Evolutionary conservation across 495 filamentous ascomycete genomes (phyloP).

Genomic region (Xylaria cubensis): DNA sequence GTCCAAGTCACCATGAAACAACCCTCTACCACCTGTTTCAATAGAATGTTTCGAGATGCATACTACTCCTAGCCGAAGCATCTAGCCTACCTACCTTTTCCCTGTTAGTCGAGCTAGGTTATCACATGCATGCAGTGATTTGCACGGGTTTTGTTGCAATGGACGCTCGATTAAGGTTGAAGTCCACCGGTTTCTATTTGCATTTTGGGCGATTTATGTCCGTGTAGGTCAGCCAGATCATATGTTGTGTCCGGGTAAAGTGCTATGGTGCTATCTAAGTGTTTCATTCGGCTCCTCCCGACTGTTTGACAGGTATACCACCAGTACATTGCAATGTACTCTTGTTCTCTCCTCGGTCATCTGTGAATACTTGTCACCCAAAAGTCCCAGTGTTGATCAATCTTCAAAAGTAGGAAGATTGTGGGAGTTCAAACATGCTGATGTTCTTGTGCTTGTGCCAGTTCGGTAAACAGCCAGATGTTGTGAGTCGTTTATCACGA

Average conservation of each 20-base stretch:
- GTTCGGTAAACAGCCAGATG: neutral
- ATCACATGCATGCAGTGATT: constrained; percentile 18
- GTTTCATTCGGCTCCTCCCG: constrained; percentile 15
- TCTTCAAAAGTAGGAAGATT: constrained; percentile 19
- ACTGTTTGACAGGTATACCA: neutral
- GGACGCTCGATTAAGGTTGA: neutral
- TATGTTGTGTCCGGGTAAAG: constrained; percentile 10
- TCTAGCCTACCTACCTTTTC: neutral
- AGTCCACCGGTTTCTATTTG: neutral
- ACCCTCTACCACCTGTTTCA: constrained; percentile 18
- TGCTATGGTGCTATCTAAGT: neutral
- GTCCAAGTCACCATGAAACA: constrained; percentile 16
- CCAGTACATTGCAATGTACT: neutral
- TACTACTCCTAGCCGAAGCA: constrained; percentile 6
- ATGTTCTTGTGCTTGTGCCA: neutral
- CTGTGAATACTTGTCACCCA: neutral
- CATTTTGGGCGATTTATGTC: neutral
- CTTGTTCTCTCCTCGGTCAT: neutral
- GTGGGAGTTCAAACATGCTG: constrained; percentile 6
- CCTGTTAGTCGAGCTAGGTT: neutral
- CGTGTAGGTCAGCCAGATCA: neutral
- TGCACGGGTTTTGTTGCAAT: neutral
- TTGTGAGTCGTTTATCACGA: neutral
- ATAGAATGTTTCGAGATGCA: constrained; percentile 25
- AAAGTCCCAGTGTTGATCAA: constrained; percentile 21